Base-by-base conservation (phyloP, 2,329 filamentous ascomycete species). In the Monilinia vaccinii-corymbosi region DNA sequence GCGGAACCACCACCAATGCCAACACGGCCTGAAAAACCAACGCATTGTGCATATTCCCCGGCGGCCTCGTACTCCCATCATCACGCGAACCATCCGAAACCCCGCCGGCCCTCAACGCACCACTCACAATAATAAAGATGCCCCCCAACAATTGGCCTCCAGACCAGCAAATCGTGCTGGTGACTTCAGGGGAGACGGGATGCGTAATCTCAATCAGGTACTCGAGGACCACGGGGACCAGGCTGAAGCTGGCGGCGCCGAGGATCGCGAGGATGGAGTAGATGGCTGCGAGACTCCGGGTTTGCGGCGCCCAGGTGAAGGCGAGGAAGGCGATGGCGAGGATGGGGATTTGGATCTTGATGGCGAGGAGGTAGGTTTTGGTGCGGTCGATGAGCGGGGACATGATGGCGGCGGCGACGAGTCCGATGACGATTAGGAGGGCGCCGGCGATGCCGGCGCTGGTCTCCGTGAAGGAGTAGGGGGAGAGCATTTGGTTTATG, bases 371-470 rank as follows among this genome's bases (percentile, higher is more conserved):
- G 70, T 92, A 96, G 31, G 82, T 78, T 73, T 97, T 95, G 60
- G 86, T 92, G 56, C 87, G 83, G 75, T 97, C 94, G 64, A 96
- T 83, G 66, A 97, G 79, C 0, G 93, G 93, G 0, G 87, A 89
- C 0, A 84, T 80, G 63, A 96, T 78, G 16, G 91, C 94, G 0
- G 91, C 81, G 5, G 82, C 74, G 48, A 95, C 79, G 1, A 99
- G 83, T 10, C 94, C 94, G 57, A 94, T 89, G 50, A 96, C 79
- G 71, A 97, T 97, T 38, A 97, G 81, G 10, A 97, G 74, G 0
- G 89, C 94, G 64, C 94, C 94, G 13, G 87, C 91, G 68, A 97
- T 92, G 38, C 94, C 94, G 25, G 93, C 89, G 60, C 96, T 81
- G 65, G 87, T 87, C 72, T 96, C 88, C 61, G 77, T 81, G 80